Evolutionary conservation across 441 rosid genomes (phyloP).

Genomic region (Adansonia rubrostipa): DNA sequence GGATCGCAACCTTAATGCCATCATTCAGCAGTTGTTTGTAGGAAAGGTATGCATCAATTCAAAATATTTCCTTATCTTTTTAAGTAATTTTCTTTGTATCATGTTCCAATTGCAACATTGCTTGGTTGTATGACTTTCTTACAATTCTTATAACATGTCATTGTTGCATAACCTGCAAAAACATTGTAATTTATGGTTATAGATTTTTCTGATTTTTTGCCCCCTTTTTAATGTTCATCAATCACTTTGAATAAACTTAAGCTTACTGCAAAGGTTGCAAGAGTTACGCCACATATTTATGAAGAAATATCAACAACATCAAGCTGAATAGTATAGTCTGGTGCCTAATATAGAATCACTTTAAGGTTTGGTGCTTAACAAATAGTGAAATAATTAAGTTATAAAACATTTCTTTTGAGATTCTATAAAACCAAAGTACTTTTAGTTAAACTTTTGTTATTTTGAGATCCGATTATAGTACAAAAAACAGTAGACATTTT

Average conservation of each 20-base stretch:
- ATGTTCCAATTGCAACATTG: too few relatives aligned
- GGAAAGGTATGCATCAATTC: background rate
- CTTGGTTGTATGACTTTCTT: too few relatives aligned
- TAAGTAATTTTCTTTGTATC: background rate
- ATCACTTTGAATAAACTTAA: background rate
- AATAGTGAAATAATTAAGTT: background rate
- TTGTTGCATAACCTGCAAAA: too few relatives aligned
- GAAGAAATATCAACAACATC: background rate
- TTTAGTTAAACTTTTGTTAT: too few relatives aligned
- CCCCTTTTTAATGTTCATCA: background rate
- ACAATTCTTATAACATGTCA: background rate
- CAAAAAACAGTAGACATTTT: too few relatives aligned
- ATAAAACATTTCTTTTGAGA: background rate
- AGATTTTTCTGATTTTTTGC: background rate
- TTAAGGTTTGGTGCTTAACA: background rate
- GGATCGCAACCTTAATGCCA: conserved; percentile 5
- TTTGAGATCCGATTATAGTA: too few relatives aligned
- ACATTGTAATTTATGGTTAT: background rate
- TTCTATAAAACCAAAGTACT: too few relatives aligned
- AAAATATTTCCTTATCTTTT: background rate
- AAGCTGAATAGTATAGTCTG: background rate
- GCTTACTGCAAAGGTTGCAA: background rate
- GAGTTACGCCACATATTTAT: too few relatives aligned
- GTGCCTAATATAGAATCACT: background rate
- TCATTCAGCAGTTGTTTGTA: background rate